These are phyloP conservation scores for Endoconidiophora polonica DNA, from an alignment of 2,329 filamentous ascomycete genomes.

Conservation along the genomic window DNA sequence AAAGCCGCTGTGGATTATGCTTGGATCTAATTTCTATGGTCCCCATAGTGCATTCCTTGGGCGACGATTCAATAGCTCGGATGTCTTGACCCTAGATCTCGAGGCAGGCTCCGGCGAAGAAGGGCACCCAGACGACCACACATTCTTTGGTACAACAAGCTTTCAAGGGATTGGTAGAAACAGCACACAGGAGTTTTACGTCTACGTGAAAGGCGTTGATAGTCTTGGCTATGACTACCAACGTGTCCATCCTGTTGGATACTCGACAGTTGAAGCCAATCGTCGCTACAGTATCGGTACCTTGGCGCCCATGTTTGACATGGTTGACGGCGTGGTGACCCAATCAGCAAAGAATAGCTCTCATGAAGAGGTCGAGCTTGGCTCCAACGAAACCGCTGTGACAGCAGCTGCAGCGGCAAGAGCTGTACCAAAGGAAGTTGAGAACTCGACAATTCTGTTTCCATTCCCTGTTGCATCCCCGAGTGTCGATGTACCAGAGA, in stretches of 20 bases:
- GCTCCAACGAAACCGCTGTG: not conserved
- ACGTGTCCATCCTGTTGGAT: slow-evolving; percentile 9
- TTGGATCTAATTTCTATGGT: slow-evolving; percentile 5
- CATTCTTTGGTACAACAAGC: slow-evolving; percentile 6
- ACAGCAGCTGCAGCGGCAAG: not conserved
- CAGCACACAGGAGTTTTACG: slow-evolving; percentile 3
- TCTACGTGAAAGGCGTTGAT: slow-evolving; percentile 11
- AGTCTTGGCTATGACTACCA: slow-evolving; percentile 5
- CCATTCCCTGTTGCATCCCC: not conserved
- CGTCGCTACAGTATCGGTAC: slow-evolving; percentile 4
- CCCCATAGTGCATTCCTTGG: slow-evolving; percentile 1
- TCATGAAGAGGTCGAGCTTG: not conserved
- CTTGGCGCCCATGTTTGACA: slow-evolving; percentile 3
- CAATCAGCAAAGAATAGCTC: not conserved
- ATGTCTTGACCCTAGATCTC: slow-evolving; percentile 2
- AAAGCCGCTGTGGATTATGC: slow-evolving; percentile 8
- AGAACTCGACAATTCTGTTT: not conserved
- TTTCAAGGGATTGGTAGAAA: not conserved
- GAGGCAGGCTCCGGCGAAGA: slow-evolving; percentile 5
- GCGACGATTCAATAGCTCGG: not conserved
- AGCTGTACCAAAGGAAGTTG: not conserved
- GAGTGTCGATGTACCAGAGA: not conserved
- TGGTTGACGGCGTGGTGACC: slow-evolving; percentile 1
- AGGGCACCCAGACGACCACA: slow-evolving; percentile 3
- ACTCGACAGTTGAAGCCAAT: not conserved